Percentiles rank a stretch among this genome's conserved stretches.
Evolutionary conservation across 345 rosid species (phyloP).

Genomic region (Lagerstroemia speciosa): DNA sequence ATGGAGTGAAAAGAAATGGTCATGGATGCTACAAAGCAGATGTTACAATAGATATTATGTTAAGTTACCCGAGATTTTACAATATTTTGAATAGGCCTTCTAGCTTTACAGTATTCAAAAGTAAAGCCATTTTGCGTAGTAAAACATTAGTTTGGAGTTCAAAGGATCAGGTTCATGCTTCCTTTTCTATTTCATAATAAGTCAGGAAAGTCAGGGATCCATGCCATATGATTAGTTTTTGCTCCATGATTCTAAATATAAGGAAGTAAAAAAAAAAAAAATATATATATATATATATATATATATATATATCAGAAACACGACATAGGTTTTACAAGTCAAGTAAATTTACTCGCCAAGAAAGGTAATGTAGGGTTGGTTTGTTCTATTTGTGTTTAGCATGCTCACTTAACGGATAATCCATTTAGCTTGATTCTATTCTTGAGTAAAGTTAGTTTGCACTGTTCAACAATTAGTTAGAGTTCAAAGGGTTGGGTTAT

Average conservation of each 20-base stretch:
- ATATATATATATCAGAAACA: not conserved
- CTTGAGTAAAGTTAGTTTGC: not conserved
- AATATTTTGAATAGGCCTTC: not conserved
- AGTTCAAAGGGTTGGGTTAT: not conserved
- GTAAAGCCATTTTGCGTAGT: not conserved
- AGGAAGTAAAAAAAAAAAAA: not conserved
- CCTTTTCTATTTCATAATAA: not conserved
- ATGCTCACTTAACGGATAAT: not conserved
- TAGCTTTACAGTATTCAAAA: not conserved
- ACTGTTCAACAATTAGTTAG: too few species aligned
- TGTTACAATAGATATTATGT: not conserved
- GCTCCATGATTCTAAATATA: too few species aligned
- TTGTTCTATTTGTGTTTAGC: too few species aligned
- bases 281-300: too few species aligned
- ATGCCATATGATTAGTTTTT: not conserved
- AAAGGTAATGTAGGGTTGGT: not conserved
- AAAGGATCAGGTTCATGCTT: not conserved
- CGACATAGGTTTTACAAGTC: not conserved
- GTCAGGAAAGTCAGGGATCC: not conserved
- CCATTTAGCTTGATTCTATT: not conserved
- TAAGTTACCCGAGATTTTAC: not conserved
- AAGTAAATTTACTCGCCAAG: not conserved
- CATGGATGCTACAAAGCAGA: too few species aligned
- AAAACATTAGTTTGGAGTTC: not conserved
- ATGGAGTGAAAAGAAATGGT: too few species aligned